phyloP scores from a whole-genome alignment of 2,329 filamentous ascomycete genomes.

The Alternaria sp. region DNA sequence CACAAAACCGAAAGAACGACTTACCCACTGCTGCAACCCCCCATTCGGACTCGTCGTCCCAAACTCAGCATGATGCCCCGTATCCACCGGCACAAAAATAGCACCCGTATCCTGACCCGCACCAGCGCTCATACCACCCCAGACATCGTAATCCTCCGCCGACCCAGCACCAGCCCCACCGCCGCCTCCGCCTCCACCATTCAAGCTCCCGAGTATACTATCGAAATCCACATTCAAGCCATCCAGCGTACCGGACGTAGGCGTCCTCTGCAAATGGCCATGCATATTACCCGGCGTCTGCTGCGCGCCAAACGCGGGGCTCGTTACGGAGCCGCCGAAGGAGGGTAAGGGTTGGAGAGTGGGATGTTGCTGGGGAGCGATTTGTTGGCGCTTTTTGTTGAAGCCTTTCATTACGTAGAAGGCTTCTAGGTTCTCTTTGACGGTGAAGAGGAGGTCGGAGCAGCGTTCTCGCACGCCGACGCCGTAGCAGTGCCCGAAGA shows the following conservation, averaged over 20 bases:
- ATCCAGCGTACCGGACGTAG: slow-evolving; percentile 28
- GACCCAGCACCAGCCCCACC: not conserved
- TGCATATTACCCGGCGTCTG: slow-evolving; percentile 18
- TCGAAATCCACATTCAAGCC: slow-evolving; percentile 43
- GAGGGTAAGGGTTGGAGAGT: slow-evolving; percentile 32
- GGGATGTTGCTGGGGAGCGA: slow-evolving; percentile 36
- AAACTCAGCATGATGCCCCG: slow-evolving; percentile 19
- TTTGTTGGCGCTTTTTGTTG: slow-evolving; percentile 33
- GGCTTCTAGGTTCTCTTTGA: slow-evolving; percentile 48
- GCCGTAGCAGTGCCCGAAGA: slow-evolving; percentile 49
- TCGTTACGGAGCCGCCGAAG: slow-evolving; percentile 16
- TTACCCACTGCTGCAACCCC: slow-evolving; percentile 41
- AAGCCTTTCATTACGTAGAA: slow-evolving; percentile 49
- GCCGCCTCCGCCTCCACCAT: slow-evolving; percentile 18
- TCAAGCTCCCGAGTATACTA: slow-evolving; percentile 35
- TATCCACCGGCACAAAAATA: slow-evolving; percentile 47
- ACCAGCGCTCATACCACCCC: slow-evolving; percentile 27
- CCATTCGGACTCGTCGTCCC: slow-evolving; percentile 34
- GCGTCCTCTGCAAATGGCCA: slow-evolving; percentile 29
- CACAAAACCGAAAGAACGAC: slow-evolving; percentile 5
- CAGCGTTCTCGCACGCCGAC: slow-evolving; percentile 45
- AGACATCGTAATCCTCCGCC: slow-evolving; percentile 36
- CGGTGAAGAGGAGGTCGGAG: slow-evolving; percentile 43
- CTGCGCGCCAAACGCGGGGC: slow-evolving; percentile 14
- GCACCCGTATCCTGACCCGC: slow-evolving; percentile 36